phyloP scores from a whole-genome alignment of 441 rosid species.

The Eruca vesicaria region DNA sequence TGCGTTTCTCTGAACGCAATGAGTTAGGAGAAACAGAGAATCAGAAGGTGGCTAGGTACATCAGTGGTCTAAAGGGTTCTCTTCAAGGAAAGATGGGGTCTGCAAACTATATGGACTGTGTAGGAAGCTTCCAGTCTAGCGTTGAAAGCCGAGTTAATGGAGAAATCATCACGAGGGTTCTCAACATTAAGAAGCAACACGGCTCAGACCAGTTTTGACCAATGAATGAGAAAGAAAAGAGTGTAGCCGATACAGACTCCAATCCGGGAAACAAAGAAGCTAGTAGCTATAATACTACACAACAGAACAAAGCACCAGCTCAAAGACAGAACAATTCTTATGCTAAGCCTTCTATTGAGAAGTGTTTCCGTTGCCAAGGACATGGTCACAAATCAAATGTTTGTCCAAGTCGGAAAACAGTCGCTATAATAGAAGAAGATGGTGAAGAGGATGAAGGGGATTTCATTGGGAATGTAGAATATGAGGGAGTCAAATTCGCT shows the following conservation, averaged over 20 bases:
- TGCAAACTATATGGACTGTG: neutral
- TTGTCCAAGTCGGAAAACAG: neutral
- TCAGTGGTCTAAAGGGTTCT: no score
- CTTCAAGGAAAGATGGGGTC: neutral
- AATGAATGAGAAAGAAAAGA: neutral
- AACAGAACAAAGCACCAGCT: neutral
- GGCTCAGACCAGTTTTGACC: no score
- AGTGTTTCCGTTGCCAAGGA: no score
- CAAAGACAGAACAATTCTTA: no score
- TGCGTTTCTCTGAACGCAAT: neutral
- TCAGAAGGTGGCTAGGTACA: no score
- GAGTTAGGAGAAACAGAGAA: neutral
- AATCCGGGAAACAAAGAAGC: neutral
- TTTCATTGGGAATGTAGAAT: neutral
- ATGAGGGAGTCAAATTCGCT: neutral
- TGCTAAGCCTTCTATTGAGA: no score
- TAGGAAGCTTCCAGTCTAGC: neutral
- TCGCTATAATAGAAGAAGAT: neutral
- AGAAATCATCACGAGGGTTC: no score
- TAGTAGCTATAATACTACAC: neutral
- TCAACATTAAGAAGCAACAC: neutral
- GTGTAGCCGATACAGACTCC: neutral
- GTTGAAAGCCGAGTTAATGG: neutral
- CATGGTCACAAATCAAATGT: neutral
- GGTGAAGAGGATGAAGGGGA: neutral